These are phyloP conservation scores for Fusarium armeniacum DNA, from an alignment of 2,329 filamentous ascomycete species.

Conservation along the genomic window DNA sequence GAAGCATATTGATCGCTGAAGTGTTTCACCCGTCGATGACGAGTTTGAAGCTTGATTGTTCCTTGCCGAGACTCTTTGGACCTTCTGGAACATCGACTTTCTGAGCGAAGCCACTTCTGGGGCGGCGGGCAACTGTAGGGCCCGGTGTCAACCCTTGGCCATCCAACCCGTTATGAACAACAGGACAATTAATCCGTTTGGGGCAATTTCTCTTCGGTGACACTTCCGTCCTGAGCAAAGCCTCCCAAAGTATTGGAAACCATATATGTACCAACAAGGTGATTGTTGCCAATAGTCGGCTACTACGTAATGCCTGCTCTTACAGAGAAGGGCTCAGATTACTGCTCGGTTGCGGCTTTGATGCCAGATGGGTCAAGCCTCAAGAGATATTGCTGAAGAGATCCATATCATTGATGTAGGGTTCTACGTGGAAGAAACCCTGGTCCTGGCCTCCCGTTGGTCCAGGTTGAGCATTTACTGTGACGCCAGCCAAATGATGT, in stretches of 20 bases:
- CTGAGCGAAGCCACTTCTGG: constrained; percentile 39
- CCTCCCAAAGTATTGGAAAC: constrained; percentile 45
- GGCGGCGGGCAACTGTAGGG: constrained; percentile 30
- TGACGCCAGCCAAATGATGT: constrained; percentile 41
- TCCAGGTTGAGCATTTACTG: constrained; percentile 34
- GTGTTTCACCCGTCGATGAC: constrained; percentile 45
- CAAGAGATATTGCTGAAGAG: constrained; percentile 24
- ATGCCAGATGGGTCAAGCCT: constrained; percentile 9
- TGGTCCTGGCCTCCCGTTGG: constrained; percentile 40
- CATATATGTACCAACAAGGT: constrained; percentile 25
- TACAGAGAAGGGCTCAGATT: constrained; percentile 41
- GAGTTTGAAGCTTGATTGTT: constrained; percentile 35
- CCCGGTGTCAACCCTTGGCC: constrained; percentile 13
- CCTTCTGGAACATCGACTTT: constrained; percentile 49
- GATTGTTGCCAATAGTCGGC: constrained; percentile 26
- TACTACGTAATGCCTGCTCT: constrained; percentile 24
- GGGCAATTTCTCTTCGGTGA: constrained; percentile 37
- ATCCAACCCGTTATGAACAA: constrained; percentile 21
- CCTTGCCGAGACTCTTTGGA: constrained; percentile 33
- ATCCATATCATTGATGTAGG: constrained; percentile 15
- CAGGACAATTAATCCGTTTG: constrained; percentile 37
- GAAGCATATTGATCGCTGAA: constrained; percentile 31
- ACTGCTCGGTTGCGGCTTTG: constrained; percentile 36
- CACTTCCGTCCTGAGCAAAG: constrained; percentile 42
- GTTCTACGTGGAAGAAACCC: constrained; percentile 12